A percentile compares a stretch with the other conserved stretches of the same genome.
Evolutionary conservation across 768 basidiomycete genomes (phyloP).

Genomic region (Tulasnella calospora): DNA sequence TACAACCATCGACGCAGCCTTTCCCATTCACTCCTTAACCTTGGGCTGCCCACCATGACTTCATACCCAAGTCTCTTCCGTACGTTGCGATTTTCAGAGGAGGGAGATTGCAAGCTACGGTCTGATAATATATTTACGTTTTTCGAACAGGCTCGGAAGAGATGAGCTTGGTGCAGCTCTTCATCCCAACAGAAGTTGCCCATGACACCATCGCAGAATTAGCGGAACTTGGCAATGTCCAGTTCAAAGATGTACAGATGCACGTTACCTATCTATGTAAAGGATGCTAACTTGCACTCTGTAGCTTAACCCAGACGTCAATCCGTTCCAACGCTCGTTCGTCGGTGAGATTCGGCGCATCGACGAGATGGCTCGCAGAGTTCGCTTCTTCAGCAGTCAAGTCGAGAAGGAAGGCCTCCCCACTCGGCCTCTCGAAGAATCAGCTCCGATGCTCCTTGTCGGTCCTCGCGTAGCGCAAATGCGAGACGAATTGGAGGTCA

Average conservation of each 20-base stretch:
- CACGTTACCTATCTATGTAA: conserved; percentile 15
- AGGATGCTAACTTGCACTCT: neutral
- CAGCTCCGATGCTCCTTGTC: conserved; percentile 77
- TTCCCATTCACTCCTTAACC: neutral
- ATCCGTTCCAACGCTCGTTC: conserved; percentile 97
- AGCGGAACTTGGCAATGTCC: conserved; percentile 90
- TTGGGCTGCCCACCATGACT: conserved; percentile 22
- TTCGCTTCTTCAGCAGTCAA: conserved; percentile 82
- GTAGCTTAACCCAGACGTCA: conserved; percentile 89
- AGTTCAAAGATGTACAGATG: conserved; percentile 87
- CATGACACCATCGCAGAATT: conserved; percentile 95
- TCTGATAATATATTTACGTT: conserved; percentile 1
- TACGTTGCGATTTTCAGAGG: conserved; percentile 6
- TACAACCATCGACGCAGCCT: conserved; percentile 20
- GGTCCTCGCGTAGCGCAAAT: conserved; percentile 91
- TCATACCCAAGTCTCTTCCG: conserved; percentile 32
- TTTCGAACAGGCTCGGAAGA: conserved; percentile 76
- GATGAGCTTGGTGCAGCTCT: conserved; percentile 97
- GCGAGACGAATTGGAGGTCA: conserved; percentile 87
- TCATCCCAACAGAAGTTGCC: conserved; percentile 93
- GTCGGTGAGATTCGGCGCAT: conserved; percentile 91
- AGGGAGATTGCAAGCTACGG: no score
- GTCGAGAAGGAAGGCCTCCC: conserved; percentile 79
- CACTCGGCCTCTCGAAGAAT: conserved; percentile 80
- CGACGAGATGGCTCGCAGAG: conserved; percentile 93